Conservation (phyloP, 441 rosid species). For the Populus trichocarpa region DNA sequence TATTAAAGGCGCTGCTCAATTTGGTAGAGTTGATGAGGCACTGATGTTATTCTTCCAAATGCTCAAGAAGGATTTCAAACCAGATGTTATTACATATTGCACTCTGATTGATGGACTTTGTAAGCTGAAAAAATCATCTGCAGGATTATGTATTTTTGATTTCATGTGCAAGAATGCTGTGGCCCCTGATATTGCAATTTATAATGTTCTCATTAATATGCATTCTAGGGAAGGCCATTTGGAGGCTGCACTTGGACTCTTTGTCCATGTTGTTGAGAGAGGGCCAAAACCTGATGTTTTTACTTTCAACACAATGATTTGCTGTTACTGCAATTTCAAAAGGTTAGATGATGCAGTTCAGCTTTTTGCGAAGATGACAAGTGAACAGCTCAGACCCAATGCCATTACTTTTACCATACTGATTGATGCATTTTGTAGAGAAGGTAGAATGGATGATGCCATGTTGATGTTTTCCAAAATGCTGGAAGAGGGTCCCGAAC, state of each 20-base stretch:
- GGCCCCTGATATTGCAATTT: not conserved
- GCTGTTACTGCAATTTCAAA: constrained; percentile 19
- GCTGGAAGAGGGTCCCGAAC: constrained; percentile 37
- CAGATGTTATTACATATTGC: constrained; percentile 51
- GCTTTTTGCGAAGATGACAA: constrained; percentile 32
- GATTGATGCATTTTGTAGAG: constrained; percentile 56
- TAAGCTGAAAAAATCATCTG: constrained; percentile 42
- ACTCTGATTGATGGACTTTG: constrained; percentile 50
- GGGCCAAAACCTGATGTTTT: not conserved
- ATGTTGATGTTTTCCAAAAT: constrained; percentile 37
- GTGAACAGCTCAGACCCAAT: constrained; percentile 22
- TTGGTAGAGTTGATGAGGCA: constrained; percentile 29
- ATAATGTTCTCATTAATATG: constrained; percentile 5
- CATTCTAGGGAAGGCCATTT: not conserved
- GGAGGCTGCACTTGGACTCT: not conserved
- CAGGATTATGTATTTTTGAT: constrained; percentile 18
- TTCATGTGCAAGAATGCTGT: not conserved
- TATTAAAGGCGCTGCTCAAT: constrained; percentile 17
- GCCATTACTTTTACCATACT: constrained; percentile 47
- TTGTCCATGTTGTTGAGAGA: not conserved
- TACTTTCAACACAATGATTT: constrained; percentile 2
- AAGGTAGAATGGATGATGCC: constrained; percentile 43
- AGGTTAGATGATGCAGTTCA: constrained; percentile 43
- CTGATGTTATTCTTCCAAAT: constrained; percentile 44
- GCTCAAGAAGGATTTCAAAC: constrained; percentile 43